A percentile compares a stretch with the other conserved stretches of the same genome.
phyloP scores from a whole-genome alignment of 345 rosid genomes.

The Combretum micranthum region DNA sequence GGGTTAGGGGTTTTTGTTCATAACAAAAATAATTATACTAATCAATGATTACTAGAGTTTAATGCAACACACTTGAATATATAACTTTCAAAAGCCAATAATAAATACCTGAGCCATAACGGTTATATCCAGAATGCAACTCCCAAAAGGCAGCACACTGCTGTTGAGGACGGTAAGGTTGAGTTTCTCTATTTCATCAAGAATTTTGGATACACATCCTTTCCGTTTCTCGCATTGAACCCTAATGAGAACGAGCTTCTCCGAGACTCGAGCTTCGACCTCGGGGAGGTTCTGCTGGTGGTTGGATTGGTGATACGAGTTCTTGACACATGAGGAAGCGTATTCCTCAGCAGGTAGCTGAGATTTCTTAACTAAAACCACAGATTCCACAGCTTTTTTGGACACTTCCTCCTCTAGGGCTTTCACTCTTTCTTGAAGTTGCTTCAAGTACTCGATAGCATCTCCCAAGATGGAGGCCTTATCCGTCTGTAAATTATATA shows the following conservation, averaged over 20 bases:
- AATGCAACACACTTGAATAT: not conserved
- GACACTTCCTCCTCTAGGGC: slow-evolving; percentile 12
- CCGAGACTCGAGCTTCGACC: slow-evolving; percentile 17
- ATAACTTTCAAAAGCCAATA: too few species aligned
- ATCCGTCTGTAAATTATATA: slow-evolving; percentile 4
- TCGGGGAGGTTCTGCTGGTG: slow-evolving; percentile 11
- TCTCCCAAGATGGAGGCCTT: slow-evolving; percentile 25
- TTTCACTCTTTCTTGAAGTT: slow-evolving; percentile 20
- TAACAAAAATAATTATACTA: too few species aligned
- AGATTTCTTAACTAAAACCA: slow-evolving; percentile 8
- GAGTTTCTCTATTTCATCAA: slow-evolving; percentile 18
- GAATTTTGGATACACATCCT: slow-evolving; percentile 5
- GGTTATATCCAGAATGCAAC: slow-evolving; percentile 13
- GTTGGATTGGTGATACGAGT: not conserved
- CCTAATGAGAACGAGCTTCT: slow-evolving; percentile 16
- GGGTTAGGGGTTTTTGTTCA: too few species aligned
- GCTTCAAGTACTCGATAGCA: slow-evolving; percentile 17
- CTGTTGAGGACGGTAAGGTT: slow-evolving; percentile 11
- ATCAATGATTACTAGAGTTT: not conserved
- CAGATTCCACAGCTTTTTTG: slow-evolving; percentile 9
- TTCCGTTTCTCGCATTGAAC: slow-evolving; percentile 16
- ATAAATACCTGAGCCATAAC: slow-evolving; percentile 21
- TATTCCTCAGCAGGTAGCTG: not conserved
- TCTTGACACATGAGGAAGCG: slow-evolving; percentile 1
- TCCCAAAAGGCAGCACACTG: slow-evolving; percentile 22